These are phyloP conservation scores for Coniochaeta sp. DNA, from an alignment of 2,329 filamentous ascomycete species.

Conservation along the genomic window DNA sequence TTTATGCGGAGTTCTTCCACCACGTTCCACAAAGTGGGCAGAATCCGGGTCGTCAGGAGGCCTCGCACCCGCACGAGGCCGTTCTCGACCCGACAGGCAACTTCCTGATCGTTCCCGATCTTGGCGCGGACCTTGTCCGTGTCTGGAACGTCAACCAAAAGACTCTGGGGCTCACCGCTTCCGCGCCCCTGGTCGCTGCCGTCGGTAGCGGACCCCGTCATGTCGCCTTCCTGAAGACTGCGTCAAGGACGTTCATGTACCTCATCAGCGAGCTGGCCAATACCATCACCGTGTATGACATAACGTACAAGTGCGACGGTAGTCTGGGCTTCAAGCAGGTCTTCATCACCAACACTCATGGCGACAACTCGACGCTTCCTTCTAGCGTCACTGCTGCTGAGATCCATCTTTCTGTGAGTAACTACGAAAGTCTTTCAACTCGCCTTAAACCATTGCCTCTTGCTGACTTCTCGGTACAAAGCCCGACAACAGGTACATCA, in stretches of 20 bases:
- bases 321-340: slow-evolving; percentile 36
- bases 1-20: slow-evolving; percentile 31
- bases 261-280: slow-evolving; percentile 54
- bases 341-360: slow-evolving; percentile 41
- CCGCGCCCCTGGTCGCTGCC: slow-evolving; percentile 30
- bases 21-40: slow-evolving; percentile 28
- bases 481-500: slow-evolving; percentile 54
- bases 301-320: slow-evolving; percentile 38
- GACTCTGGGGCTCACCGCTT: slow-evolving; percentile 31
- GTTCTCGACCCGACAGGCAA: slow-evolving; percentile 55
- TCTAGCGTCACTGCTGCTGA: slow-evolving; percentile 43
- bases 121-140: slow-evolving; percentile 56
- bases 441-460: not conserved
- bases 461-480: slow-evolving; percentile 16
- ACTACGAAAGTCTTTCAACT: too few relatives aligned
- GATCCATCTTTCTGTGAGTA: slow-evolving; percentile 50
- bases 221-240: slow-evolving; percentile 44
- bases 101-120: slow-evolving; percentile 58
- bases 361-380: slow-evolving; percentile 31
- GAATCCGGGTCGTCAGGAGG: slow-evolving; percentile 40
- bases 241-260: slow-evolving; percentile 45
- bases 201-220: slow-evolving; percentile 59
- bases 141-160: slow-evolving; percentile 44
- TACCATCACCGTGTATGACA: slow-evolving; percentile 46
- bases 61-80: slow-evolving; percentile 57